Evolutionary conservation across 768 basidiomycete species (phyloP).

Genomic region (Lactarius pseudohatsudake): DNA sequence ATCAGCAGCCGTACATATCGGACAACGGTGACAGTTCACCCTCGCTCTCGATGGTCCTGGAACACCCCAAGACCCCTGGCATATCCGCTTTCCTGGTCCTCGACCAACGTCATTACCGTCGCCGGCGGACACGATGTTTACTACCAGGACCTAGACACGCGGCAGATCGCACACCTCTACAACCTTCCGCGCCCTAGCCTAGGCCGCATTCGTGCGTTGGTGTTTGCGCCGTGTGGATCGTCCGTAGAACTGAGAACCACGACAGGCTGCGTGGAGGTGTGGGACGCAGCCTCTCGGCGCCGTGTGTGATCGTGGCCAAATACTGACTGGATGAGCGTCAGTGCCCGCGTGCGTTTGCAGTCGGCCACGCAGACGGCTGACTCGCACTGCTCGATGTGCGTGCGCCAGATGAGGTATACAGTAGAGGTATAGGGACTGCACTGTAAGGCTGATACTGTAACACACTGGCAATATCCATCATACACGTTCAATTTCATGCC

Average conservation of each 20-base stretch:
- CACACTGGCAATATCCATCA: no score
- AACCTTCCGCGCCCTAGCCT: slow-evolving; percentile 44
- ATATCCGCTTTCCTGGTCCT: slow-evolving; percentile 63
- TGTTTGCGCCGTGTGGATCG: slow-evolving; percentile 50
- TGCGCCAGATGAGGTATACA: slow-evolving; percentile 32
- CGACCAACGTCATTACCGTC: slow-evolving; percentile 57
- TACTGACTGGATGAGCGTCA: slow-evolving; percentile 37
- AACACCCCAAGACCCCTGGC: slow-evolving; percentile 53
- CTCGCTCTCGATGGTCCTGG: slow-evolving; percentile 67
- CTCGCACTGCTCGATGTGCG: slow-evolving; percentile 43
- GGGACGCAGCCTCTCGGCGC: slow-evolving; percentile 44
- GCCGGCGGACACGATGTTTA: slow-evolving; percentile 59
- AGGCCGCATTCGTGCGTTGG: slow-evolving; percentile 47
- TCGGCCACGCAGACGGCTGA: slow-evolving; percentile 41
- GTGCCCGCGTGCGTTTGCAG: slow-evolving; percentile 44
- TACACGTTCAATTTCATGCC: slow-evolving; percentile 47
- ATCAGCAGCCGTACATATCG: slow-evolving; percentile 61
- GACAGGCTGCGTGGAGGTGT: slow-evolving; percentile 50
- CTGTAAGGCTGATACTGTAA: no score
- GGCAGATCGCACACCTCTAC: slow-evolving; percentile 43
- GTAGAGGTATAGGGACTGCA: no score
- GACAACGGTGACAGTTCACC: slow-evolving; percentile 50
- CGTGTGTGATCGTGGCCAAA: slow-evolving; percentile 38
- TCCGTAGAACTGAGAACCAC: slow-evolving; percentile 54
- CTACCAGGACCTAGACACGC: slow-evolving; percentile 60